Evolutionary conservation across 2,329 filamentous ascomycete genomes (phyloP).

Genomic region (Alternaria triticina): DNA sequence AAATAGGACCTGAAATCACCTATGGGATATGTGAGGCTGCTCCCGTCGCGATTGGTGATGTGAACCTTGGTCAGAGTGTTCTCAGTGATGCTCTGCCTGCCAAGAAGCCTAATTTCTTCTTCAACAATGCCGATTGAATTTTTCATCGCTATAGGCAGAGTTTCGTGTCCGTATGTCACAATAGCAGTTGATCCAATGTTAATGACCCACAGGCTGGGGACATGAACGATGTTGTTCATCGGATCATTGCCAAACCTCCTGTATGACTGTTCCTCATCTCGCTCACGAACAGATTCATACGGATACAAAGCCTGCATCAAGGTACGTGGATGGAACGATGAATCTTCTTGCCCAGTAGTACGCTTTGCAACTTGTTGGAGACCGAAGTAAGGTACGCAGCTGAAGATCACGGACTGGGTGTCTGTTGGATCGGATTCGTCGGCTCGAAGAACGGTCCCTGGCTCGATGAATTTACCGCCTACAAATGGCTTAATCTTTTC

Average conservation of each 20-base stretch:
- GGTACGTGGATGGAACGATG: constrained; percentile 28
- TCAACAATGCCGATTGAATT: constrained; percentile 33
- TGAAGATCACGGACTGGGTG: constrained; percentile 36
- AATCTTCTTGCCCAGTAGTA: constrained; percentile 3
- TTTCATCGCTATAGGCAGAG: constrained; percentile 28
- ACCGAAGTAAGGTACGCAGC: constrained; percentile 38
- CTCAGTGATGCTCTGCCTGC: background rate
- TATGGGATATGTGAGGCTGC: constrained; percentile 26
- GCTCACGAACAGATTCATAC: constrained; percentile 37
- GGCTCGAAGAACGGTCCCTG: constrained; percentile 39
- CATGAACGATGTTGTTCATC: constrained; percentile 29
- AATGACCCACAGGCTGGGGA: constrained; percentile 41
- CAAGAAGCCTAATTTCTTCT: constrained; percentile 25
- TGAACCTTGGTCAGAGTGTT: constrained; percentile 22
- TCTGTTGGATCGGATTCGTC: constrained; percentile 29
- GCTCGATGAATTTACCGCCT: constrained; percentile 42
- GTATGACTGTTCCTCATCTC: constrained; percentile 41
- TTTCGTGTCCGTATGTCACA: constrained; percentile 36
- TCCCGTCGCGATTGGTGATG: constrained; percentile 29
- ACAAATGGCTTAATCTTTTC: constrained; percentile 33
- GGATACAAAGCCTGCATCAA: constrained; percentile 44
- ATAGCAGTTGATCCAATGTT: constrained; percentile 34
- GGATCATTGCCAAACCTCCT: constrained; percentile 27
- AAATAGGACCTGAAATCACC: constrained; percentile 37
- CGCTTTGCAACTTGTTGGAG: constrained; percentile 15